Base-by-base conservation (phyloP, 1,139 yeast species). In the Meyerozyma elateridarum region DNA sequence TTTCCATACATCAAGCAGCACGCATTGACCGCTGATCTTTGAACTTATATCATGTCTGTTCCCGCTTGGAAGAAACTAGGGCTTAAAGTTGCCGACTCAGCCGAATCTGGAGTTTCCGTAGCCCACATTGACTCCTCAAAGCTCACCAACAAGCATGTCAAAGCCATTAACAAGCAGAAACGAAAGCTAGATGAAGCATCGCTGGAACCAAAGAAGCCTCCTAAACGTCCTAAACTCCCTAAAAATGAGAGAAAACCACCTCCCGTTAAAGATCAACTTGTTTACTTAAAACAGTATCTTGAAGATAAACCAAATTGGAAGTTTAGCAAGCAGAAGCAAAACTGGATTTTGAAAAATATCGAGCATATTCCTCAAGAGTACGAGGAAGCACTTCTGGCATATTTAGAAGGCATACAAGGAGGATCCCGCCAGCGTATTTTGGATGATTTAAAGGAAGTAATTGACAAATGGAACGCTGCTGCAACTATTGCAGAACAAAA, bases 61-160 rank as follows among this genome's bases (percentile, higher is more conserved):
- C 96, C 97, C 26, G 96, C 96, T 1, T 88, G 97, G 97, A 87
- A 88, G 55, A 71, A 79, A 49, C 72, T 85, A 18, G 95, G 95
- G 22, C 71, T 87, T 24, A 73, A 75, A 46, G 79, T 80, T 33
- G 63, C 72, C 41, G 57, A 68, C 22, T 59, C 56, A 4, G 58
- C 59, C 13, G 76, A 70, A 38, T 70, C 70, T 1, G 51, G 69
- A 11, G 59, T 64, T 1, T 41, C 65, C 3, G 54, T 64, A 1
- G 52, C 66, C 5, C 72, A 64, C 38, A 46, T 66, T 17, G 79
- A 77, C 15, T 59, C 70, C 8, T 71, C 70, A 4, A 61, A 59
- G 13, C 49, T 71, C 30, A 68, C 74, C 21, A 64, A 59, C 36
- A 72, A 66, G 44, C 70, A 69, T 38, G 64, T 64, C 40, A 75